Conservation (phyloP, 225 moss, liverwort and hornwort species). For the Rhytidiadelphus loreus region DNA sequence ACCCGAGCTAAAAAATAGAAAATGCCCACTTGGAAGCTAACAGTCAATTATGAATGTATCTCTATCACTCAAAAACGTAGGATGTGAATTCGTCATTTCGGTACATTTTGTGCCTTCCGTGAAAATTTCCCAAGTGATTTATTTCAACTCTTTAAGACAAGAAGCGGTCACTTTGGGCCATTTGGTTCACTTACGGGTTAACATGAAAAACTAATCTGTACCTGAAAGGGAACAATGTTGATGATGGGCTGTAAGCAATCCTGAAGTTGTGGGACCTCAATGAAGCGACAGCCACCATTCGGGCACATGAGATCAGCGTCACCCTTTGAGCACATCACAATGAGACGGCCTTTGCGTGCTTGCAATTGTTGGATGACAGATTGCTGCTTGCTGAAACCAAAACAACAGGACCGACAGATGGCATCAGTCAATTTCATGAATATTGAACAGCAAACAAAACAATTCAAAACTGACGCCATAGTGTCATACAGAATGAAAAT, state of each 20-base stretch:
- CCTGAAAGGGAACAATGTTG: slow-evolving; percentile 95
- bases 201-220: not conserved
- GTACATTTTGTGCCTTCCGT: not conserved
- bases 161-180: not conserved
- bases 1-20: not conserved
- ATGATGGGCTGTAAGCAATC: slow-evolving; percentile 98
- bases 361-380: slow-evolving; percentile 98
- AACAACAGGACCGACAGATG: not conserved
- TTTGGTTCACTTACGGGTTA: not conserved
- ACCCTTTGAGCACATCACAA: slow-evolving; percentile 97
- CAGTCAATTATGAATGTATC: not conserved
- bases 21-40: not conserved
- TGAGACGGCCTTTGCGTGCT: slow-evolving; percentile 93
- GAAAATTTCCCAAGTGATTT: not conserved
- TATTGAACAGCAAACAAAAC: not conserved
- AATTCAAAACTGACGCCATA: not conserved
- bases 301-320: slow-evolving; percentile 83
- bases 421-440: not conserved
- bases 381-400: slow-evolving; percentile 79
- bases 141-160: not conserved
- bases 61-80: not conserved
- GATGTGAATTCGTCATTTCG: not conserved
- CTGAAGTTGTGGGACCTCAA: slow-evolving; percentile 95
- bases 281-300: slow-evolving; percentile 82
- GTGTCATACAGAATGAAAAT: not conserved